These are phyloP conservation scores for Lanmaoa pseudosensibilis DNA, from an alignment of 768 basidiomycete genomes.

Conservation along the genomic window DNA sequence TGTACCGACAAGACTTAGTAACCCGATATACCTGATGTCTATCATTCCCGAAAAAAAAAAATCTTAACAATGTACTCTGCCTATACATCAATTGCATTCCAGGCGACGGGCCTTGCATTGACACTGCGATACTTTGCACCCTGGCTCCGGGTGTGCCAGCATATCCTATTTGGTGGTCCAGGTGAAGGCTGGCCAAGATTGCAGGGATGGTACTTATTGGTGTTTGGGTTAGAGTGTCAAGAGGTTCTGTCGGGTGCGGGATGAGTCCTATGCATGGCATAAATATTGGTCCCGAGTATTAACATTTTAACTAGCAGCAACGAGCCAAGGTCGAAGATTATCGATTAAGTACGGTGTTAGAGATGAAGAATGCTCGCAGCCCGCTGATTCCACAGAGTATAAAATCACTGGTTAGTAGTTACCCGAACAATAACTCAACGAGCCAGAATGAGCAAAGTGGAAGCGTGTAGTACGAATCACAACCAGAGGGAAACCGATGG, in stretches of 20 bases:
- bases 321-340: not conserved
- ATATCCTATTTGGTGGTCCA: no score
- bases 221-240: no score
- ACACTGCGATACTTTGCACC: not conserved
- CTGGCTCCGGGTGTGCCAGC: no score
- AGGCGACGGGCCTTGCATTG: not conserved
- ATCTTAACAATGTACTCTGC: not conserved
- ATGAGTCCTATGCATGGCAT: no score
- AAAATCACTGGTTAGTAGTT: no score
- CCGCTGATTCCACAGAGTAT: no score
- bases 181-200: no score
- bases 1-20: slow-evolving; percentile 45
- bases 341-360: not conserved
- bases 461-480: not conserved
- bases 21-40: not conserved
- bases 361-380: not conserved
- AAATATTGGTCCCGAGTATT: not conserved
- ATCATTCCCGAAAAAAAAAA: not conserved
- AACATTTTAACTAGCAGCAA: not conserved
- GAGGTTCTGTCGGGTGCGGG: no score
- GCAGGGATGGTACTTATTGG: no score
- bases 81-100: not conserved
- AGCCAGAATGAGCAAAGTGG: no score
- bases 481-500: not conserved
- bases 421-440: no score